Percentiles rank a stretch among this genome's conserved stretches.
Conservation (phyloP, 768 basidiomycete species). For the Symmetrospora coprosmae region DNA sequence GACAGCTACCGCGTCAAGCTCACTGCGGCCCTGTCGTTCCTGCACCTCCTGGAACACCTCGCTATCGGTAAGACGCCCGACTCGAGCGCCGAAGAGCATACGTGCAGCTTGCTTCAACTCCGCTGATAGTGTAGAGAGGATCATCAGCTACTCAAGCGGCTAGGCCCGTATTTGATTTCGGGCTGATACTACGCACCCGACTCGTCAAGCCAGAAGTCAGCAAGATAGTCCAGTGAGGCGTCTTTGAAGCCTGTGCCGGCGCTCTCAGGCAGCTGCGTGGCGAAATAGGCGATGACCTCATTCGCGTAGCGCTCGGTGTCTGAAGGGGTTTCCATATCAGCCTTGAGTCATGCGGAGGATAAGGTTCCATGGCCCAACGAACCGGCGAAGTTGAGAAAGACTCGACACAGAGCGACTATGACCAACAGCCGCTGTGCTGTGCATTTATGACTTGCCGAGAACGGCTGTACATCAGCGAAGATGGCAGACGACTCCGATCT, state of each 20-base stretch:
- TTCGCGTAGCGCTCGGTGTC: constrained; percentile 57
- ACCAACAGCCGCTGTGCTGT: constrained; percentile 59
- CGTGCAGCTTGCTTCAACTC: constrained; percentile 66
- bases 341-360: not conserved
- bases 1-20: constrained; percentile 27
- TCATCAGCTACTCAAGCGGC: not conserved
- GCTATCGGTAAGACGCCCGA: constrained; percentile 54
- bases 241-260: constrained; percentile 51
- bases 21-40: constrained; percentile 53
- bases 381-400: constrained; percentile 64
- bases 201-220: constrained; percentile 59
- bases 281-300: constrained; percentile 66
- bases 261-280: constrained; percentile 50
- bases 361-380: no score
- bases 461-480: constrained; percentile 36
- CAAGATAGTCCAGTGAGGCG: constrained; percentile 61
- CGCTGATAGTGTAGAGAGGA: constrained; percentile 37
- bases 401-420: constrained; percentile 54
- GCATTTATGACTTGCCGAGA: constrained; percentile 58
- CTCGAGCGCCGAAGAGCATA: constrained; percentile 59
- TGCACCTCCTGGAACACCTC: constrained; percentile 51
- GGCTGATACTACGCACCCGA: constrained; percentile 44
- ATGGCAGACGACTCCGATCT: not conserved
- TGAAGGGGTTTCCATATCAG: constrained; percentile 33
- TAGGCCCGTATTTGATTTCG: not conserved